Evolutionary conservation across 257 asterid species (phyloP).

Genomic region (Penstemon eatonii): DNA sequence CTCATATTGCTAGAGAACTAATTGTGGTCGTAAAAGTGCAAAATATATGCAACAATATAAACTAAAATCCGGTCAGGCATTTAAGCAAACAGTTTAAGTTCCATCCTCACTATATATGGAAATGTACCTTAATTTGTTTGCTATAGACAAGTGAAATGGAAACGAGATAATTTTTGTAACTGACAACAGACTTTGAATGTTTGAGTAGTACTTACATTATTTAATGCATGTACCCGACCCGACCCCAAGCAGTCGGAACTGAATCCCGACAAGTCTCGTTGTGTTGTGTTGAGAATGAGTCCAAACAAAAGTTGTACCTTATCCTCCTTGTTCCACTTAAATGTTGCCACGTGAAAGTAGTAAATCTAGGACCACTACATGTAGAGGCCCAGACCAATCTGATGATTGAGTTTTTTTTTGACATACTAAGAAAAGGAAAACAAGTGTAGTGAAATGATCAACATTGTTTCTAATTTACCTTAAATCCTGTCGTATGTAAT

Average conservation of each 20-base stretch:
- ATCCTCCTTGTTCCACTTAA: conserved; percentile 42
- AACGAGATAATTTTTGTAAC: not conserved
- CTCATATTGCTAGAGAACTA: no score
- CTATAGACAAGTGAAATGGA: conserved; percentile 8
- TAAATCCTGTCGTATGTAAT: no score
- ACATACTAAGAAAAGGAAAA: no score
- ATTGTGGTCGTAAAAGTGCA: not conserved
- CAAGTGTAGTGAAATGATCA: no score
- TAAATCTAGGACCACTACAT: not conserved
- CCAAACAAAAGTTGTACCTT: conserved; percentile 33
- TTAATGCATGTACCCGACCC: conserved; percentile 17
- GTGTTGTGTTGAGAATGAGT: conserved; percentile 4
- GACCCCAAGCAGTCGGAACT: conserved; percentile 25
- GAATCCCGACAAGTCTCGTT: not conserved
- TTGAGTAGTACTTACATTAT: conserved; percentile 31
- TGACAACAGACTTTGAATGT: conserved; percentile 16
- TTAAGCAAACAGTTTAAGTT: conserved; percentile 31
- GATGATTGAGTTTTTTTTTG: no score
- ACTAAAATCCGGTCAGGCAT: conserved; percentile 25
- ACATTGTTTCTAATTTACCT: no score
- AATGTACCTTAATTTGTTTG: no score
- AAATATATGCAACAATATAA: not conserved
- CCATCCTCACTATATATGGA: not conserved
- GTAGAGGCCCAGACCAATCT: no score
- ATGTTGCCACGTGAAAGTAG: conserved; percentile 19